Base-by-base conservation (phyloP, 345 rosid genomes). In the Conringia planisiliqua region DNA sequence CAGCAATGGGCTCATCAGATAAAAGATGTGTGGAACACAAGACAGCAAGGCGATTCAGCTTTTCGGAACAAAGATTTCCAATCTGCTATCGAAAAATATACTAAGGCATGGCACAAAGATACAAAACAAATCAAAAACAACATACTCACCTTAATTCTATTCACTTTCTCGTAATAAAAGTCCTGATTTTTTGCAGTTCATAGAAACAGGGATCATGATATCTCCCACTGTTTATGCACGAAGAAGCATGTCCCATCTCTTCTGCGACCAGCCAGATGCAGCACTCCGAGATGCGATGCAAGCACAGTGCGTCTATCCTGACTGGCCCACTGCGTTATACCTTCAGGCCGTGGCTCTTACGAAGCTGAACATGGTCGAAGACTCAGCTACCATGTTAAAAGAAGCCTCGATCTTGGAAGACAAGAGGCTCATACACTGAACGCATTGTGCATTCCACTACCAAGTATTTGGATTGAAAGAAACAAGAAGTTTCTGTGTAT, bases 1-100 rank as follows among this genome's bases (percentile, higher is more conserved):
- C 97, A 94, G 84, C 97, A 94, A 82, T 93, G 97, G 98, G 79
- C 95, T 33, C 93, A 94, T 73, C 90, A 87, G 68, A 94, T 91
- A 71, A 86, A 90, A 81, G 97, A 91, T 75, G 87, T 85, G 88
- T 80, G 93, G 84, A 95, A 90, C 78, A 92, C 92, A 6, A 87
- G 96, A 83, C 89, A 90, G 77, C 85, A 85, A 57, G 98, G 97
- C 4, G 98, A 94, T 66, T 83, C 81, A 47, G 95, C 92, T 68
- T 94, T 91, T 62, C 82, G 89, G 2, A 89, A 86, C 58, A 89
- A 72, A 81, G 89, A 81, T 78, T 89, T 86, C 60, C 83, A 73
- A 72, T 76, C 91, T 62, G 92, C 97, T 46, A 83, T 91, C 7
- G 90, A 90, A 17, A 88, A 91, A 59, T 94, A 91, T 78, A 84